Percentiles rank a stretch among this genome's conserved stretches.
phyloP scores from a whole-genome alignment of 345 rosid genomes.

The Eucalyptus cloeziana region DNA sequence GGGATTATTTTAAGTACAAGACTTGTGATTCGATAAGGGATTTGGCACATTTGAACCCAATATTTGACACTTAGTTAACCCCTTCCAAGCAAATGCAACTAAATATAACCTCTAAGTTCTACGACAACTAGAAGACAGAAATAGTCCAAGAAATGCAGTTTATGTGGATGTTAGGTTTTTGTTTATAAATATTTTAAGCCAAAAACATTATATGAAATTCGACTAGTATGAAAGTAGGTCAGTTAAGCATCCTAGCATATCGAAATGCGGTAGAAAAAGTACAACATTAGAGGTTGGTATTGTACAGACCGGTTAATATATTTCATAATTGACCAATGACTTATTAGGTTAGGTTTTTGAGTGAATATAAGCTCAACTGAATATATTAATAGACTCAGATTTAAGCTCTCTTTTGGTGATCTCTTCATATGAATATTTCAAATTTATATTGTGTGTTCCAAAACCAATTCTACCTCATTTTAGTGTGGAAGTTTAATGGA shows the following conservation, averaged over 20 bases:
- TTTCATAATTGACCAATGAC: not conserved
- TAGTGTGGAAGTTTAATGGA: not conserved
- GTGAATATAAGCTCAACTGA: not conserved
- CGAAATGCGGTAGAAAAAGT: not conserved
- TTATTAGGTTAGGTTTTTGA: not conserved
- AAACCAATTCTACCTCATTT: not conserved
- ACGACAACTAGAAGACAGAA: not conserved
- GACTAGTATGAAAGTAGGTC: not conserved
- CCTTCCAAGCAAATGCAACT: not conserved
- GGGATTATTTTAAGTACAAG: not conserved
- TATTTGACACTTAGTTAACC: not conserved
- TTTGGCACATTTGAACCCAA: not conserved
- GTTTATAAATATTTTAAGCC: not conserved
- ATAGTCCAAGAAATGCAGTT: not conserved
- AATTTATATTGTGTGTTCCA: not conserved
- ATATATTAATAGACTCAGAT: accelerated
- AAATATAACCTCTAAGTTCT: not conserved
- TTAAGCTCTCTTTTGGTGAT: accelerated
- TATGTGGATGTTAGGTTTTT: not conserved
- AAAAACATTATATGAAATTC: not conserved
- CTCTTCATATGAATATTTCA: not conserved
- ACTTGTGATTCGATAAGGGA: not conserved
- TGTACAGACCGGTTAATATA: not conserved
- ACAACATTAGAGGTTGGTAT: not conserved
- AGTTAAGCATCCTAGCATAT: not conserved